A percentile compares a stretch with the other conserved stretches of the same genome.
phyloP scores from a whole-genome alignment of 2,329 filamentous ascomycete species.

The Leptographium flavum region DNA sequence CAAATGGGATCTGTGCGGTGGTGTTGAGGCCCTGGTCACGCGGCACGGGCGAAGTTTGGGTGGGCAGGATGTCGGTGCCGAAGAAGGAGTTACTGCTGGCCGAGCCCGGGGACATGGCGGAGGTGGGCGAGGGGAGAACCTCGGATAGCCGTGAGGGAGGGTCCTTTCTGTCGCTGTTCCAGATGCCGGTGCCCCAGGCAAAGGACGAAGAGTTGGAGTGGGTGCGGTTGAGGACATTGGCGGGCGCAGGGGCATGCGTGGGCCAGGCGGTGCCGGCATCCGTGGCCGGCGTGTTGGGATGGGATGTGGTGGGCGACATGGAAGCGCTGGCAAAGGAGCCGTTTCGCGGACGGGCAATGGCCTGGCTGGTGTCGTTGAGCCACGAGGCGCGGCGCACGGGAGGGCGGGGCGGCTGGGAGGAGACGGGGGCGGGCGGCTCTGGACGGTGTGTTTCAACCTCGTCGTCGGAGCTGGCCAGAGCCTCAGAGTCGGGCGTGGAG shows the following conservation, averaged over 20 bases:
- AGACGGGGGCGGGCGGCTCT: slow-evolving; percentile 21
- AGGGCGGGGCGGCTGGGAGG: slow-evolving; percentile 33
- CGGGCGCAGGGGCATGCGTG: slow-evolving; percentile 33
- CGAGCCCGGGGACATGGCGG: slow-evolving; percentile 34
- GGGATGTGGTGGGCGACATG: slow-evolving; percentile 66
- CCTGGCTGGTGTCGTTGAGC: slow-evolving; percentile 67
- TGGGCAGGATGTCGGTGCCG: slow-evolving; percentile 26
- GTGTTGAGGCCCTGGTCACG: slow-evolving; percentile 31
- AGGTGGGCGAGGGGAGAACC: slow-evolving; percentile 62
- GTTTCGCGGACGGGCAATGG: slow-evolving; percentile 51
- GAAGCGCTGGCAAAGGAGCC: slow-evolving; percentile 62
- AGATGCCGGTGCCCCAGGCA: slow-evolving; percentile 68
- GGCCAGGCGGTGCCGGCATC: slow-evolving; percentile 46
- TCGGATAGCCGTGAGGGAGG: slow-evolving; percentile 60
- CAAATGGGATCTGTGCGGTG: slow-evolving; percentile 63
- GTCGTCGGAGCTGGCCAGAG: slow-evolving; percentile 85
- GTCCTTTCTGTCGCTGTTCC: slow-evolving; percentile 68
- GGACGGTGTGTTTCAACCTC: slow-evolving; percentile 57
- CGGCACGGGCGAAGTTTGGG: slow-evolving; percentile 35
- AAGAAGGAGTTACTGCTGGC: slow-evolving; percentile 33
- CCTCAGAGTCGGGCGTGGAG: slow-evolving; percentile 88
- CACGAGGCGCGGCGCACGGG: slow-evolving; percentile 65
- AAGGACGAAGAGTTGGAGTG: slow-evolving; percentile 37
- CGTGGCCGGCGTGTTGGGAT: slow-evolving; percentile 63
- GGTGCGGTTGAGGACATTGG: slow-evolving; percentile 30